A percentile compares a stretch with the other conserved stretches of the same genome.
Conservation (phyloP, 2,329 filamentous ascomycete species). For the Ophiostoma australiae region DNA sequence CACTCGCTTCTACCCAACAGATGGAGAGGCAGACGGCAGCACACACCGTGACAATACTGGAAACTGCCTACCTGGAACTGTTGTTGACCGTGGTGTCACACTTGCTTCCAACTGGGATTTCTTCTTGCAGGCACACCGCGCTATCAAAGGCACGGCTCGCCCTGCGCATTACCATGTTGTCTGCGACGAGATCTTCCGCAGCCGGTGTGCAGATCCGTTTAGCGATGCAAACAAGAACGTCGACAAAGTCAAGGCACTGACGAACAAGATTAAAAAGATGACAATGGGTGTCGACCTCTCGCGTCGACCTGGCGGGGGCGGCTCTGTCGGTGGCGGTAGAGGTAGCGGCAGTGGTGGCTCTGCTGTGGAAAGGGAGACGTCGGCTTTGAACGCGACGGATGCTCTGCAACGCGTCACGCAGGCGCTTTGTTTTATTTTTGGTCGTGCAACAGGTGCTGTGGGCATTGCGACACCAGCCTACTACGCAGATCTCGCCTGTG, state of each 20-base stretch:
- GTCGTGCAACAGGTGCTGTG: constrained; percentile 65
- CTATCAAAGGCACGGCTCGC: constrained; percentile 66
- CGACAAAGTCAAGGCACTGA: neutral
- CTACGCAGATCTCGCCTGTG: constrained; percentile 69
- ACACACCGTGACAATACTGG: constrained; percentile 43
- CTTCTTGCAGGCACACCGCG: constrained; percentile 64
- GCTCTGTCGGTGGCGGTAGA: too few species aligned
- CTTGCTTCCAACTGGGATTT: constrained; percentile 64
- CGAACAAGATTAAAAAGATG: neutral
- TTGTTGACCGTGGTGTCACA: constrained; percentile 68
- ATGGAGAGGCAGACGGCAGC: constrained; percentile 32
- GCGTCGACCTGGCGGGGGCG: neutral
- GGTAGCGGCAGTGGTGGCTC: neutral
- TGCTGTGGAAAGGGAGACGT: neutral
- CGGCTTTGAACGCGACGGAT: constrained; percentile 45
- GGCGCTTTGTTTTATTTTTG: constrained; percentile 64
- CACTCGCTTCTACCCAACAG: constrained; percentile 65
- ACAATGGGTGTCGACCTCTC: neutral
- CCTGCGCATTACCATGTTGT: constrained; percentile 65
- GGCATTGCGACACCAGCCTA: constrained; percentile 67
- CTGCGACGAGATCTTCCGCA: constrained; percentile 50
- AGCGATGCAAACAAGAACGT: neutral
- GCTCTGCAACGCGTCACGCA: constrained; percentile 59
- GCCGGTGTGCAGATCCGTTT: constrained; percentile 24
- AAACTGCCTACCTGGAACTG: constrained; percentile 61